Percentiles rank a stretch among this genome's conserved stretches.
These are phyloP conservation scores for Teunomyces pallodes DNA, from an alignment of 805 yeast genomes.

Conservation along the genomic window DNA sequence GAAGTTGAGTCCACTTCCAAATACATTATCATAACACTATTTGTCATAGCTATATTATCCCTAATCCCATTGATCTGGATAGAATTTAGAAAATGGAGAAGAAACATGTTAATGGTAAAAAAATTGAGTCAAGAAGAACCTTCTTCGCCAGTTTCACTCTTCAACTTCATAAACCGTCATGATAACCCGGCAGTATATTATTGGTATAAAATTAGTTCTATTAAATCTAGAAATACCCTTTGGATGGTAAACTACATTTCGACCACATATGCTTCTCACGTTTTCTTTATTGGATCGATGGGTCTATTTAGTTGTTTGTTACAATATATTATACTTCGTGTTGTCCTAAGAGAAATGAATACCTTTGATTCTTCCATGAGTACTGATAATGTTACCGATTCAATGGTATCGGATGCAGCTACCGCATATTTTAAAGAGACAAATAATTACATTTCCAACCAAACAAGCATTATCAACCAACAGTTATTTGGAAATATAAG, in stretches of 20 bases:
- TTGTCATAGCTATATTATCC: constrained; percentile 34
- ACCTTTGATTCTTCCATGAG: neutral
- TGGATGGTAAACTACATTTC: constrained; percentile 37
- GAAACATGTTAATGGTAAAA: constrained; percentile 22
- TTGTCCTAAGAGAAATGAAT: constrained; percentile 11
- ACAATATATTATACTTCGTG: constrained; percentile 49
- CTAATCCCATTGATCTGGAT: constrained; percentile 43
- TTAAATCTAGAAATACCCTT: neutral
- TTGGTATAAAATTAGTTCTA: constrained; percentile 2
- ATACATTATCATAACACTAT: constrained; percentile 35
- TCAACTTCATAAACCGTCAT: constrained; percentile 6
- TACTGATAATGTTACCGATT: neutral
- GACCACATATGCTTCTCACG: constrained; percentile 48
- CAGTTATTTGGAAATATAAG: constrained; percentile 66
- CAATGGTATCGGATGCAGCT: constrained; percentile 2
- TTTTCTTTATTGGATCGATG: constrained; percentile 52
- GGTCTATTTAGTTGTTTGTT: constrained; percentile 55
- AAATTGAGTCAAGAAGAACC: constrained; percentile 3
- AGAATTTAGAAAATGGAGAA: constrained; percentile 50
- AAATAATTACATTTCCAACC: constrained; percentile 48
- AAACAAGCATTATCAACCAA: constrained; percentile 56
- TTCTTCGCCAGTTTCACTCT: constrained; percentile 1
- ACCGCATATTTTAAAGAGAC: constrained; percentile 28
- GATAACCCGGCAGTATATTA: constrained; percentile 6
- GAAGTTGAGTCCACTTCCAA: constrained; percentile 35